These are phyloP conservation scores for Beauveria asiatica DNA, from an alignment of 2,329 filamentous ascomycete species.

Conservation along the genomic window DNA sequence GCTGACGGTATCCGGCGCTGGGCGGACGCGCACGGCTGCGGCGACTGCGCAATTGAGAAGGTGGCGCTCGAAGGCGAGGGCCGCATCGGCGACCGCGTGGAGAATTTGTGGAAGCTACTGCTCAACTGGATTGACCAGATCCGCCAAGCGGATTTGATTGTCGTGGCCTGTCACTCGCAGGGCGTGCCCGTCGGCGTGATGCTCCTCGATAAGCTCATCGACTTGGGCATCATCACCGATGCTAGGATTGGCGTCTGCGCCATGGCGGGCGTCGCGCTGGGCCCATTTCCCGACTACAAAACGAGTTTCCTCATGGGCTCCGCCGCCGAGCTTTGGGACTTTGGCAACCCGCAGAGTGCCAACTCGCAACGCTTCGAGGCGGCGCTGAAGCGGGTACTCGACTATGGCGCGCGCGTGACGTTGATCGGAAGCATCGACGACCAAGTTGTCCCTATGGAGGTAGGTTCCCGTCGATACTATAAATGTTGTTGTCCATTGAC, in stretches of 20 bases:
- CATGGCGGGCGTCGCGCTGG: constrained; percentile 85
- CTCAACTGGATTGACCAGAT: constrained; percentile 93
- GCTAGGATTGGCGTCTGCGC: constrained; percentile 79
- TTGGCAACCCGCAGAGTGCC: constrained; percentile 70
- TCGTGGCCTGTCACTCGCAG: constrained; percentile 92
- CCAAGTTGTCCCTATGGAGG: constrained; percentile 87
- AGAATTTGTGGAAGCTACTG: constrained; percentile 87
- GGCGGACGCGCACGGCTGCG: constrained; percentile 64
- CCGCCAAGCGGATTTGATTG: constrained; percentile 74
- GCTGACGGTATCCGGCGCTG: constrained; percentile 78
- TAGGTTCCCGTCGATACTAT: constrained; percentile 25
- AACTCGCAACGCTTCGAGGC: constrained; percentile 76
- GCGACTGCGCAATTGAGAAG: constrained; percentile 79
- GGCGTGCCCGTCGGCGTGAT: constrained; percentile 91
- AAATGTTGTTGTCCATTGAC: not conserved
- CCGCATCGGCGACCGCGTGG: constrained; percentile 79
- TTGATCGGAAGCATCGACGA: constrained; percentile 95
- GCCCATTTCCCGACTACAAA: constrained; percentile 87
- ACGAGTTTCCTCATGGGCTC: constrained; percentile 82
- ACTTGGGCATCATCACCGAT: constrained; percentile 72
- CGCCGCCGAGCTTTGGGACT: constrained; percentile 92
- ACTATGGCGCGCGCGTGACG: constrained; percentile 72
- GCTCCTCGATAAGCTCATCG: constrained; percentile 84
- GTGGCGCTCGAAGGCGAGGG: constrained; percentile 93
- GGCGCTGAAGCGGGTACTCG: constrained; percentile 64